Conservation (phyloP, 73 alveolate species). For the Paraurostyla sp. region DNA sequence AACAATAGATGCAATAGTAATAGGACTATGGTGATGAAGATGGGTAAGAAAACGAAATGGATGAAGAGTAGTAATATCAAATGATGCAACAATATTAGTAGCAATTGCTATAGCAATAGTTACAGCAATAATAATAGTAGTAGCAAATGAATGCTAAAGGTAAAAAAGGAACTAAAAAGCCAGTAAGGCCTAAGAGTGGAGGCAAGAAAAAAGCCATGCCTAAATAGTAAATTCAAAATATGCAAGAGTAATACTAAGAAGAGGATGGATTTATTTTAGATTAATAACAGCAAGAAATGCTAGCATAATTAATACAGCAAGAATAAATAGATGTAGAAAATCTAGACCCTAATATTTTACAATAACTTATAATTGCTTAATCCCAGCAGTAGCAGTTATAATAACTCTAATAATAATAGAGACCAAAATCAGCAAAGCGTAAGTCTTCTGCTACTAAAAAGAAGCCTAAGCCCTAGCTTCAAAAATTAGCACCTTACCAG, state of each 20-base stretch:
- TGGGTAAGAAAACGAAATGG: conserved; percentile 21
- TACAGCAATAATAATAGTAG: background rate
- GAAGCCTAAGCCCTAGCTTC: no score
- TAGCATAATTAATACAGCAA: background rate
- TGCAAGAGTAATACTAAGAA: background rate
- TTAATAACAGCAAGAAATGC: background rate
- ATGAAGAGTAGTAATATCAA: background rate
- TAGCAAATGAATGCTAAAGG: background rate
- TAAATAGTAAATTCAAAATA: background rate
- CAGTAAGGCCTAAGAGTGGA: conserved; percentile 48
- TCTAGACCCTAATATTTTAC: conserved; percentile 37
- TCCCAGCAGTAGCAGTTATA: background rate
- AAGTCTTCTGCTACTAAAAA: conserved; percentile 2
- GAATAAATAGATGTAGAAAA: conserved; percentile 36
- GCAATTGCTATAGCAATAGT: conserved; percentile 3
- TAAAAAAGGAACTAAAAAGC: conserved; percentile 13
- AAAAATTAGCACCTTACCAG: no score
- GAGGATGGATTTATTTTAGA: background rate
- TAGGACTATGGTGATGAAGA: conserved; percentile 20
- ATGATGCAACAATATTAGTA: conserved; percentile 2
- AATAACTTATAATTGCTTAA: conserved; percentile 24
- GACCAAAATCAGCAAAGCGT: conserved; percentile 8
- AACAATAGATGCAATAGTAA: background rate
- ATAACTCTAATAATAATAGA: background rate
- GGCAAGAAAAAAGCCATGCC: background rate